Base-by-base conservation (phyloP, 345 rosid species). In the Citrus inodora region DNA sequence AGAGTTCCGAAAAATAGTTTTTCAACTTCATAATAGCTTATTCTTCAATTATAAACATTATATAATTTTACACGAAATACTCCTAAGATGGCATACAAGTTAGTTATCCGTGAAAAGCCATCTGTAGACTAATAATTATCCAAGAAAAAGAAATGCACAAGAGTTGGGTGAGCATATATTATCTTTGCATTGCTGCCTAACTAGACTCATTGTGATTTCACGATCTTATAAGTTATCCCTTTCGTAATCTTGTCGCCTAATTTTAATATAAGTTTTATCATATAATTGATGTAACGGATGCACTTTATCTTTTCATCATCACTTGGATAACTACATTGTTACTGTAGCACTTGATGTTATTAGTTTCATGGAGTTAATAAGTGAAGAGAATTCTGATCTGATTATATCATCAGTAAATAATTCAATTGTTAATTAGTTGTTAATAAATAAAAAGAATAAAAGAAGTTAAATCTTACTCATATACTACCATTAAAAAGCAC, bases 401-500 rank as follows among this genome's bases (percentile, higher is more conserved):
- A 30, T 30, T 0, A 30, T 30, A 0, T 30, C 0, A 0, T 30
- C 0, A 30, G 4, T 30, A 3, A 3, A 30, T 32, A 32, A 0
- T 0, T 32, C 33, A 32, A 3, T 32, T 32, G 4, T 0, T 32
- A 32, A 32, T 32, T 32, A 0, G 0, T 32, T 32, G 0, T 32
- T 32, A 32, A 32, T 32, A 32, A 32, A 32, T 30, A 30, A 30
- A 30, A 30, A 30, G 0, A 30, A 30, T 30, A 30, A 32, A 32
- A 30, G 0, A 32, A 32, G 0, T 32, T 32, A 32, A 32, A 32
- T 32, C 4, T 32, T 30, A 30, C 0, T 0, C 4, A 30, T 30
- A 30, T 30, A 30, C 0, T 30, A 30, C 0, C 0, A 3, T 0
- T 30, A 30, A 30, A 30, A 30, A 30, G 3, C 4, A 30, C 0